Evolutionary conservation across 2,329 filamentous ascomycete species (phyloP).

Genomic region (Xylaria sp.): DNA sequence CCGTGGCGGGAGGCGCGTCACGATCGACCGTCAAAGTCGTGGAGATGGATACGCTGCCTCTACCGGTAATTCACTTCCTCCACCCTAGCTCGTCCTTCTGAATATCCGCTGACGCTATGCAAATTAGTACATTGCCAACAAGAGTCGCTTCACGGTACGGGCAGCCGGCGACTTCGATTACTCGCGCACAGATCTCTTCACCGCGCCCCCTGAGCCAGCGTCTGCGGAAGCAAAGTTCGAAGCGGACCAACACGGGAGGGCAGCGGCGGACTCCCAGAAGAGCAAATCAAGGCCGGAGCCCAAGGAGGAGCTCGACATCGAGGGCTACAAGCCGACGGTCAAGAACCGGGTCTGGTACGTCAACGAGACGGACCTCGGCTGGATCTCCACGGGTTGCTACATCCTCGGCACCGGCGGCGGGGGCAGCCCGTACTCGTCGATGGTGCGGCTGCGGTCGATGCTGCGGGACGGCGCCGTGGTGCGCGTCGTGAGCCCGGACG

Average conservation of each 20-base stretch:
- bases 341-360: conserved; percentile 58
- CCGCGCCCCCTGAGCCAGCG: conserved; percentile 13
- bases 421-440: conserved; percentile 55
- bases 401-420: conserved; percentile 65
- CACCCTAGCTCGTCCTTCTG: neutral
- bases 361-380: conserved; percentile 59
- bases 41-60: conserved; percentile 56
- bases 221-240: conserved; percentile 1
- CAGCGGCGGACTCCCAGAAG: conserved; percentile 5
- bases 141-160: conserved; percentile 58
- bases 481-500: conserved; percentile 53
- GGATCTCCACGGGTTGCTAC: conserved; percentile 61
- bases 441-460: conserved; percentile 54
- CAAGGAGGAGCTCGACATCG: conserved; percentile 32
- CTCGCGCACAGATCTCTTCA: conserved; percentile 35
- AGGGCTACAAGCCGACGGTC: conserved; percentile 52
- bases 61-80: conserved; percentile 44
- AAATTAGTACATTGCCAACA: conserved; percentile 56
- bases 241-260: conserved; percentile 24
- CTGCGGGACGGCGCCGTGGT: conserved; percentile 54
- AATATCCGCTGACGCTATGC: conserved; percentile 1
- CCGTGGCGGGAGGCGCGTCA: conserved; percentile 49
- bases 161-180: conserved; percentile 62
- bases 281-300: conserved; percentile 10
- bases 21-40: conserved; percentile 49